These are phyloP conservation scores for Fusarium luffae DNA, from an alignment of 2,329 filamentous ascomycete species.

Conservation along the genomic window DNA sequence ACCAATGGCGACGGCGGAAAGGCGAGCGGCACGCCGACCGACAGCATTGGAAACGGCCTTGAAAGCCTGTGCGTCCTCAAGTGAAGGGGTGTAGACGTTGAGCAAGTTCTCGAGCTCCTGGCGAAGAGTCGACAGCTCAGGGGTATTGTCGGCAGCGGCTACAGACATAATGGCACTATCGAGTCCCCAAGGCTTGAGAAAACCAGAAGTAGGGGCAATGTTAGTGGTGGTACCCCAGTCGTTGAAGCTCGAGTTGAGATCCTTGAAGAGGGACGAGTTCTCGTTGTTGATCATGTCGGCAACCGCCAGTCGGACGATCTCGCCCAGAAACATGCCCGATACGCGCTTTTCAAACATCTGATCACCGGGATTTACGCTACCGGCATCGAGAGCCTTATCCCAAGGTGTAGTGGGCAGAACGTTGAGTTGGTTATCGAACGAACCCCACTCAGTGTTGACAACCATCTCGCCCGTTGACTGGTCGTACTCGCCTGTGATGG, in stretches of 20 bases:
- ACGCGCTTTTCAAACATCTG: conserved; percentile 99
- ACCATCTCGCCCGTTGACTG: conserved; percentile 91
- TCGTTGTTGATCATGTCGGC: conserved; percentile 77
- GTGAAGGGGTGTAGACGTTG: conserved; percentile 78
- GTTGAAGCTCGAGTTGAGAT: conserved; percentile 78
- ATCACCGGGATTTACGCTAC: conserved; percentile 89
- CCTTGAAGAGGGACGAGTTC: conserved; percentile 77
- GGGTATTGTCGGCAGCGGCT: conserved; percentile 81
- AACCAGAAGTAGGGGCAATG: conserved; percentile 71
- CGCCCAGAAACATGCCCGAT: conserved; percentile 97
- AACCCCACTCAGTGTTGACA: conserved; percentile 98
- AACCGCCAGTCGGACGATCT: conserved; percentile 85
- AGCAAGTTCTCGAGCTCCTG: conserved; percentile 82
- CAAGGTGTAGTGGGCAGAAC: conserved; percentile 88
- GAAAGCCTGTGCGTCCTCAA: conserved; percentile 89
- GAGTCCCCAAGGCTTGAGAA: conserved; percentile 87
- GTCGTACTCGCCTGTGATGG: conserved; percentile 77
- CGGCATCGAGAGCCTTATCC: conserved; percentile 80
- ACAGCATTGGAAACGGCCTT: conserved; percentile 85
- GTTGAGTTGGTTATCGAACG: conserved; percentile 93
- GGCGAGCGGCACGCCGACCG: conserved; percentile 85
- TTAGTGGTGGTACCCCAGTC: conserved; percentile 76
- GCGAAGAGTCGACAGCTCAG: conserved; percentile 77
- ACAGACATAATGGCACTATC: conserved; percentile 92
- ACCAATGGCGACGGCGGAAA: conserved; percentile 88